phyloP scores from a whole-genome alignment of 2,329 filamentous ascomycete genomes.

The Botryotinia convoluta region DNA sequence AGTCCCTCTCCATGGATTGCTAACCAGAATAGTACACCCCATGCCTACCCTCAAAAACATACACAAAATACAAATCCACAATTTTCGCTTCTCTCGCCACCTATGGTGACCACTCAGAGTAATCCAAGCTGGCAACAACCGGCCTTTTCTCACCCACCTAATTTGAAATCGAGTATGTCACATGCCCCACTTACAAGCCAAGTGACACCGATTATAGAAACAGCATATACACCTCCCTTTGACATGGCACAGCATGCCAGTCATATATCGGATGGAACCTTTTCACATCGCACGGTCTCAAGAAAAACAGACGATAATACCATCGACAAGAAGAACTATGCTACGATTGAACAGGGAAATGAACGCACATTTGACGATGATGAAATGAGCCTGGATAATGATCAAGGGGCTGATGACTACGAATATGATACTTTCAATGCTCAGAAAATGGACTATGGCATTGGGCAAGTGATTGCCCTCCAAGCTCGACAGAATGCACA shows the following conservation, averaged over 20 bases:
- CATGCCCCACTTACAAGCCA: not conserved
- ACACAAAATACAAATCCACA: not conserved
- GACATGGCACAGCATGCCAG: not conserved
- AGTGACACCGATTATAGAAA: not conserved
- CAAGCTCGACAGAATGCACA: slow-evolving; percentile 34
- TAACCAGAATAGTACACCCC: not conserved
- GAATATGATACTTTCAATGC: slow-evolving; percentile 40
- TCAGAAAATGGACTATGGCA: slow-evolving; percentile 17
- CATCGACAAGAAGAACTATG: not conserved
- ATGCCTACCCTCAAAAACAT: slow-evolving; percentile 4
- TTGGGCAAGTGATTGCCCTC: slow-evolving; percentile 29
- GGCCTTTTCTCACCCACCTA: not conserved
- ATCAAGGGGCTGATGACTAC: slow-evolving; percentile 42
- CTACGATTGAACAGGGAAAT: not conserved
- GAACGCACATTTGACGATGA: slow-evolving; percentile 39
- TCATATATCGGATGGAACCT: not conserved
- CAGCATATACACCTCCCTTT: not conserved
- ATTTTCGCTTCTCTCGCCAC: not conserved
- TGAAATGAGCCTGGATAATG: slow-evolving; percentile 19
- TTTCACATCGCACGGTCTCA: not conserved
- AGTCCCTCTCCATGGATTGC: not conserved
- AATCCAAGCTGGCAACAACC: slow-evolving; percentile 14
- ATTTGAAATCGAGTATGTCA: not conserved
- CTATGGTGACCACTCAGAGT: not conserved
- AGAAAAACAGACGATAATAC: not conserved